Evolutionary conservation across 805 yeast genomes (phyloP).

Genomic region (Zygosaccharomyces rouxii): DNA sequence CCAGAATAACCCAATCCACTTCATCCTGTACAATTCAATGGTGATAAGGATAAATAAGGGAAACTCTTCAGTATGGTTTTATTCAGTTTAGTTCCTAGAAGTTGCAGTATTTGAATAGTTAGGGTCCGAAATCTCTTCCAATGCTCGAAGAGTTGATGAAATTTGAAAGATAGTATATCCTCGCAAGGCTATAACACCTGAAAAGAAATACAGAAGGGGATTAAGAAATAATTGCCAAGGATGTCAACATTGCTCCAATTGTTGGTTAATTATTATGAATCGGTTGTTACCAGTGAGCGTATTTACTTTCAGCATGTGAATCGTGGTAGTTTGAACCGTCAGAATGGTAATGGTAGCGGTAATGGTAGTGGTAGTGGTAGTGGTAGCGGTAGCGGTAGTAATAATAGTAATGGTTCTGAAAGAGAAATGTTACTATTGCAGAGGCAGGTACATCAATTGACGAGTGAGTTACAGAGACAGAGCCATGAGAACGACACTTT

Average conservation of each 20-base stretch:
- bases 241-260: slow-evolving; percentile 28
- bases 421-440: slow-evolving; percentile 36
- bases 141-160: neutral
- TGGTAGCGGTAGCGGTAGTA: no score
- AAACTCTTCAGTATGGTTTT: neutral
- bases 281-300: slow-evolving; percentile 29
- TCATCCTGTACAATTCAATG: neutral
- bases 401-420: no score
- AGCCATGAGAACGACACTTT: slow-evolving; percentile 32
- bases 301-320: slow-evolving; percentile 18
- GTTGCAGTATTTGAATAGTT: neutral
- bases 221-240: neutral
- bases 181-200: neutral
- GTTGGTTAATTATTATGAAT: slow-evolving; percentile 26
- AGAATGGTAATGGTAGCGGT: neutral
- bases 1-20: neutral
- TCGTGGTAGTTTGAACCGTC: neutral
- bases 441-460: slow-evolving; percentile 34
- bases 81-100: neutral
- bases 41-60: neutral
- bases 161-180: neutral
- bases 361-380: neutral
- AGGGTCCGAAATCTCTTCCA: neutral
- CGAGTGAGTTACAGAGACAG: slow-evolving; percentile 31
- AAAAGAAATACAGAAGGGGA: neutral